Percentiles rank a stretch among this genome's conserved stretches.
Conservation (phyloP, 768 basidiomycete species). For the Lentinus brumalis region DNA sequence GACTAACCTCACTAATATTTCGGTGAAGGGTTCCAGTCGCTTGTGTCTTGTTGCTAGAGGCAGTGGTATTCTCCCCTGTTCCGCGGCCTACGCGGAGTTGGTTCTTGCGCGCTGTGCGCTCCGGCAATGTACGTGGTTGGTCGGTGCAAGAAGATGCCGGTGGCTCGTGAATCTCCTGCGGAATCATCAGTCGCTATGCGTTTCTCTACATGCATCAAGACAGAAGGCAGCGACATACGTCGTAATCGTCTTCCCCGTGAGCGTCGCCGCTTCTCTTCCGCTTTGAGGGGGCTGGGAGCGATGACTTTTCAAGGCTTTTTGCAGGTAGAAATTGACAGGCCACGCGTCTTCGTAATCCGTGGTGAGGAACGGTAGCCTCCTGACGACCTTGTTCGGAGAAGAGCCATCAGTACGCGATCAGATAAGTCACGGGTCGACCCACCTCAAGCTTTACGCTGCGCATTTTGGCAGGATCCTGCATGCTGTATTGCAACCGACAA, state of each 20-base stretch:
- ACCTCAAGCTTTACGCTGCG: background rate
- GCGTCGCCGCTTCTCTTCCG: no score
- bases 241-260: background rate
- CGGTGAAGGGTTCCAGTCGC: no score
- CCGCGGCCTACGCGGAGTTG: no score
- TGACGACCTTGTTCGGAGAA: background rate
- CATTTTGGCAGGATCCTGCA: background rate
- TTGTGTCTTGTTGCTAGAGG: no score
- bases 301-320: background rate
- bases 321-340: slow-evolving; percentile 4
- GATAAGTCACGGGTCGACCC: no score
- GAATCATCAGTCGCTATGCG: no score
- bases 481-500: background rate
- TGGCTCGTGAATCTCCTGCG: background rate
- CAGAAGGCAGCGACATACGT: background rate
- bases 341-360: slow-evolving; percentile 3
- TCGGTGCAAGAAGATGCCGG: no score
- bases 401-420: background rate
- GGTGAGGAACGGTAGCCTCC: background rate
- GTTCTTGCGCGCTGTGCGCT: no score
- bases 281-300: background rate
- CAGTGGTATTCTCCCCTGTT: no score
- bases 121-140: background rate
- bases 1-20: no score
- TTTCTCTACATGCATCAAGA: no score